Conservation (phyloP, 108 stramenopile species). For the Aurantiochytrium sp. region DNA sequence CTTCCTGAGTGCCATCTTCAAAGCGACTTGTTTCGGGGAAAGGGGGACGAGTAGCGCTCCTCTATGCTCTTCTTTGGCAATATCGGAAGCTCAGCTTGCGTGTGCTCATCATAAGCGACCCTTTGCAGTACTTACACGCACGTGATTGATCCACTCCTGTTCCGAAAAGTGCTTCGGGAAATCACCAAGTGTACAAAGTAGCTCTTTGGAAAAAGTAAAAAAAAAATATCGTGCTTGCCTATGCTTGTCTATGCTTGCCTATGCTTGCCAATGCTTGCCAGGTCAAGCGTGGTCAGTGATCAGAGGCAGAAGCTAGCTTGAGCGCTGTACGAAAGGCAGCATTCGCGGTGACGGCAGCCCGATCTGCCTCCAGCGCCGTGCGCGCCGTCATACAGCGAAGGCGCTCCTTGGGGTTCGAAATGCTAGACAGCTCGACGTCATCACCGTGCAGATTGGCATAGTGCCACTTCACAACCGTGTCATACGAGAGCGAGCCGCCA, state of each 20-base stretch:
- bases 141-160: no score
- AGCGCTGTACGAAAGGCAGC: neutral
- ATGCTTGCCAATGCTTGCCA: neutral
- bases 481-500: constrained; percentile 78
- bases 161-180: no score
- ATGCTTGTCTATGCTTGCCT: neutral
- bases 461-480: constrained; percentile 87
- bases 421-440: neutral
- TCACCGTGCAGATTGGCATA: constrained; percentile 48
- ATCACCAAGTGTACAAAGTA: no score
- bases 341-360: neutral
- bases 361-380: neutral
- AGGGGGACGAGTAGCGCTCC: no score
- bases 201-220: no score
- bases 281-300: neutral
- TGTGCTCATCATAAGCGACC: no score
- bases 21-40: no score
- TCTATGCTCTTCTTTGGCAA: no score
- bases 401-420: neutral
- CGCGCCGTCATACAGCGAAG: neutral
- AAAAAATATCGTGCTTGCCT: no score
- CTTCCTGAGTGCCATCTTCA: no score
- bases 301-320: neutral
- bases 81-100: no score
- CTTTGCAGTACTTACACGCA: no score